Percentiles rank a stretch among this genome's conserved stretches.
Conservation (phyloP, 2,329 filamentous ascomycete genomes). For the Botrytis pseudocinerea region DNA sequence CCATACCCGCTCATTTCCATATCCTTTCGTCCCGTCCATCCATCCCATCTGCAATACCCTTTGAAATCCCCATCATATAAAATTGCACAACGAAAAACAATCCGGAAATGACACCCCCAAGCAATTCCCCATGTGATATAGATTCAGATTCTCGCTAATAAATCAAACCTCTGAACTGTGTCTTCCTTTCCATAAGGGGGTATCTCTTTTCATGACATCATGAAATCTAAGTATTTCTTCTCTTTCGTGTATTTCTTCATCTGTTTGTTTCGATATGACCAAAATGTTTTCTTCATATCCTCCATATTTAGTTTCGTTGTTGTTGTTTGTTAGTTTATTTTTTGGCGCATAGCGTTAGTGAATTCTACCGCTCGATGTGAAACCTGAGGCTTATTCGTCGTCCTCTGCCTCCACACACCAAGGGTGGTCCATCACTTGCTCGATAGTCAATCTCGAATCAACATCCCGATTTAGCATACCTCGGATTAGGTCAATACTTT, state of each 20-base stretch:
- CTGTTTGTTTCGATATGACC: constrained; percentile 3
- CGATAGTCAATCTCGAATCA: constrained; percentile 77
- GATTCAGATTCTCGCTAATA: constrained; percentile 15
- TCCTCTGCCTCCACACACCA: constrained; percentile 54
- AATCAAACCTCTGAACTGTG: constrained; percentile 22
- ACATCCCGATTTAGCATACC: constrained; percentile 93
- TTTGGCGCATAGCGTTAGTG: background rate
- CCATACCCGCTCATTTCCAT: background rate
- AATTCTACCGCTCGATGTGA: constrained; percentile 24
- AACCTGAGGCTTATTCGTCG: constrained; percentile 33
- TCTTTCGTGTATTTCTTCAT: constrained; percentile 4
- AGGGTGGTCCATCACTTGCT: constrained; percentile 83
- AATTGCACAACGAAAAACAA: constrained; percentile 7
- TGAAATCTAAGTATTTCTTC: constrained; percentile 23
- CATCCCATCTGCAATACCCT: background rate
- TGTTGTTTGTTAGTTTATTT: constrained; percentile 1
- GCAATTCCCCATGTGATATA: background rate
- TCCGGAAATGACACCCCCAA: background rate
- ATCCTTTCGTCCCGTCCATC: background rate
- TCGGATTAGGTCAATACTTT: constrained; percentile 88
- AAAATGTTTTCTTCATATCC: background rate
- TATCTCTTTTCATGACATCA: constrained; percentile 24
- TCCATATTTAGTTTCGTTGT: background rate
- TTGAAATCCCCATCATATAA: background rate
- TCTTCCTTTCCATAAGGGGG: constrained; percentile 23